A percentile compares a stretch with the other conserved stretches of the same genome.
These are phyloP conservation scores for Barbatosphaeria neglecta DNA, from an alignment of 495 filamentous ascomycete species.

Conservation along the genomic window DNA sequence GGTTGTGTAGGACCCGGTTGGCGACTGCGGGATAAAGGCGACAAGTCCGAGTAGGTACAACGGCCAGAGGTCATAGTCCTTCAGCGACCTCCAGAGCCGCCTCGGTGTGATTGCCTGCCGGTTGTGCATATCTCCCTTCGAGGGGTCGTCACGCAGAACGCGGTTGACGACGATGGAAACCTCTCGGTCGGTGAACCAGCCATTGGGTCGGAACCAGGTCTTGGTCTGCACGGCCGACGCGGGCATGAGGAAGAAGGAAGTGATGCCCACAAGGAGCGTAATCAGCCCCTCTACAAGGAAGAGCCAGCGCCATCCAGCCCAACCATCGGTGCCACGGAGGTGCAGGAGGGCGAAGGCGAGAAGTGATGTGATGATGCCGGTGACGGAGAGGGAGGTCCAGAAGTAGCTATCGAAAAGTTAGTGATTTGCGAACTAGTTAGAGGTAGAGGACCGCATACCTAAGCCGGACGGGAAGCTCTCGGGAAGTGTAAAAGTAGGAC, in stretches of 20 bases:
- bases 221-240: conserved; percentile 43
- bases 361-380: conserved; percentile 39
- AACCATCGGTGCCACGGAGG: conserved; percentile 38
- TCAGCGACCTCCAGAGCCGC: conserved; percentile 46
- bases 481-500: conserved; percentile 60
- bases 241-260: conserved; percentile 44
- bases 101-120: conserved; percentile 50
- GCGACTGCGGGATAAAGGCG: conserved; percentile 45
- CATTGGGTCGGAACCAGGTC: conserved; percentile 31
- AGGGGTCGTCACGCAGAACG: conserved; percentile 39
- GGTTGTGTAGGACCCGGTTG: conserved; percentile 50
- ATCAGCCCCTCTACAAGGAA: conserved; percentile 43
- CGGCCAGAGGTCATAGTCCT: conserved; percentile 66
- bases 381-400: conserved; percentile 41
- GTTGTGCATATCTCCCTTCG: conserved; percentile 46
- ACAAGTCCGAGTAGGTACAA: conserved; percentile 54
- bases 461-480: conserved; percentile 53
- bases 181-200: conserved; percentile 44
- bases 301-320: conserved; percentile 52
- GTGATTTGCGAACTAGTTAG: conserved; percentile 3
- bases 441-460: conserved; percentile 19
- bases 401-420: conserved; percentile 30
- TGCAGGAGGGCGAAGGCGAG: conserved; percentile 40
- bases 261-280: conserved; percentile 37
- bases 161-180: conserved; percentile 40